A percentile compares a stretch with the other conserved stretches of the same genome.
These are phyloP conservation scores for Lipomyces japonicus DNA, from an alignment of 805 yeast species.

Conservation along the genomic window DNA sequence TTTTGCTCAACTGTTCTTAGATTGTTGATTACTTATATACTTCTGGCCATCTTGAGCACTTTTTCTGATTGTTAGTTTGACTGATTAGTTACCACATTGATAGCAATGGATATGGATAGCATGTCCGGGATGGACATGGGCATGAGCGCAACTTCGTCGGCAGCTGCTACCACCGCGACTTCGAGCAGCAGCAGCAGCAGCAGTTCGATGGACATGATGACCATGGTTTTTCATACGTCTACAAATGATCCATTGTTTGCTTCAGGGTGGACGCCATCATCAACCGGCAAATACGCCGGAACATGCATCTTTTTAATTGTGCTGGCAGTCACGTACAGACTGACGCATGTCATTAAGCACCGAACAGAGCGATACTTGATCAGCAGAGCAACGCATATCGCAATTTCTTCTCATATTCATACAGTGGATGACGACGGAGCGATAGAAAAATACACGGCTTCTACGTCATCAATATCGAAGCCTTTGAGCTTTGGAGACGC, in stretches of 20 bases:
- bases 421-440: conserved; percentile 2
- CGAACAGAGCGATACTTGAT: conserved; percentile 16
- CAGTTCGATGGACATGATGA: conserved; percentile 12
- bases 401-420: not conserved
- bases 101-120: conserved; percentile 13
- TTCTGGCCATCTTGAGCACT: too few relatives aligned
- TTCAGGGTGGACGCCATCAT: conserved; percentile 31
- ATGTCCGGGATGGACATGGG: conserved; percentile 4
- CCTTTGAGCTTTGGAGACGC: conserved; percentile 12
- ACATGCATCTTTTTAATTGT: conserved; percentile 34
- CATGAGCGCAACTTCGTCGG: conserved; percentile 4
- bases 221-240: conserved; percentile 32
- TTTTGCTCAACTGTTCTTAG: too few relatives aligned
- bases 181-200: conserved; percentile 13
- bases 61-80: too few relatives aligned
- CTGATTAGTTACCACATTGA: conserved; percentile 1
- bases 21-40: too few relatives aligned
- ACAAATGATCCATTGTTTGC: conserved; percentile 29
- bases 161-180: conserved; percentile 12
- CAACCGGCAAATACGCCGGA: conserved; percentile 34
- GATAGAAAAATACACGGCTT: conserved; percentile 6
- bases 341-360: conserved; percentile 22
- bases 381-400: conserved; percentile 8
- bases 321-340: conserved; percentile 31
- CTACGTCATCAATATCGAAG: not conserved